Conservation (phyloP, 2,329 filamentous ascomycete genomes). For the Dissoconium aciculare region DNA sequence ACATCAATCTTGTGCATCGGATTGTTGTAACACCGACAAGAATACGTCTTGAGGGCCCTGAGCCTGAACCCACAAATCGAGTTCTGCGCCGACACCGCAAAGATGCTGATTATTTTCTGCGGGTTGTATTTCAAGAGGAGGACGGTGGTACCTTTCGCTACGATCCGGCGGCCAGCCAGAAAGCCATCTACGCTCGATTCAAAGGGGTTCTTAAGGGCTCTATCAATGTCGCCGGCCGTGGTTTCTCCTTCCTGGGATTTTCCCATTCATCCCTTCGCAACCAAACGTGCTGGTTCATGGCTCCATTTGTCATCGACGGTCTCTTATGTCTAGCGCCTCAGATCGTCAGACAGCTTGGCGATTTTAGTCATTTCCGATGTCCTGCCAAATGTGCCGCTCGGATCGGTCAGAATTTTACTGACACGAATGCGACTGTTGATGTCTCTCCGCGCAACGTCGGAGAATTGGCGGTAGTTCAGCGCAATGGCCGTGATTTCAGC, state of each 20-base stretch:
- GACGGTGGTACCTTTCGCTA: conserved; percentile 49
- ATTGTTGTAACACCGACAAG: conserved; percentile 28
- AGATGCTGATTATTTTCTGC: conserved; percentile 48
- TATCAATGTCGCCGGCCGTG: conserved; percentile 48
- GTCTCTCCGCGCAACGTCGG: conserved; percentile 25
- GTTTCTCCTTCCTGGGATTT: conserved; percentile 57
- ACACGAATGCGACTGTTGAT: conserved; percentile 51
- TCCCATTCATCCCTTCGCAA: conserved; percentile 63
- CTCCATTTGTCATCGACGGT: conserved; percentile 29
- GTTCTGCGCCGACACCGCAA: conserved; percentile 51
- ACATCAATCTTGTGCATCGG: conserved; percentile 24
- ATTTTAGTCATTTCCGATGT: conserved; percentile 37
- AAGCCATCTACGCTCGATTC: conserved; percentile 46
- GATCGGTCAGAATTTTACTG: conserved; percentile 55
- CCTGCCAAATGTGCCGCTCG: conserved; percentile 45
- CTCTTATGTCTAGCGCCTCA: conserved; percentile 22
- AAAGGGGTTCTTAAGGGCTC: conserved; percentile 42
- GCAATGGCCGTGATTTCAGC: conserved; percentile 51
- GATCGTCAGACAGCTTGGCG: conserved; percentile 34
- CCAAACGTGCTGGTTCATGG: conserved; percentile 55
- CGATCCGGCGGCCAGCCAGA: conserved; percentile 36
- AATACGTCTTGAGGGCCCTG: conserved; percentile 31
- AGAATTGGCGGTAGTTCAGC: conserved; percentile 39
- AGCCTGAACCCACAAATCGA: conserved; percentile 51
- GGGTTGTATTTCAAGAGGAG: conserved; percentile 62